Evolutionary conservation across 306 rosid species (phyloP), one percentile per base, ranked within the genome.

Genomic region (Medicago ruthenica): DNA sequence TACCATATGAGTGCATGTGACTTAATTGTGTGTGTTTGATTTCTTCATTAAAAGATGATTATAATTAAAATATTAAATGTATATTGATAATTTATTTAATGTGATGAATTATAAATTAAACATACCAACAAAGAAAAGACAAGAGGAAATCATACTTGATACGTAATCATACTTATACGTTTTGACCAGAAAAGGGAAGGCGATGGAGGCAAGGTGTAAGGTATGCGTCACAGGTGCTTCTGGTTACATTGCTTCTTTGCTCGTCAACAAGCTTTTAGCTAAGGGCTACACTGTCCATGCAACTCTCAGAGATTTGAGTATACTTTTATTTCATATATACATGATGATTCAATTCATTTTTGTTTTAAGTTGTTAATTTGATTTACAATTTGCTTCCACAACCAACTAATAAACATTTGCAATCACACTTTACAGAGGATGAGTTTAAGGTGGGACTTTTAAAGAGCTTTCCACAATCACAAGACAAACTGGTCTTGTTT

Each of bases 141-240:
- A 54, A 17, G 59, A 54, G 20, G 31, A 1, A 54, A 54, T 54
- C 13, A 54, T 54, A 21, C 0, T 17, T 16, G 24, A 53, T 53
- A 53, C 4, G 59, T n/a, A n/a, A n/a, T n/a, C n/a, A n/a, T n/a
- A n/a, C n/a, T n/a, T n/a, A n/a, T 27, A 27, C 31, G 3, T 27
- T 51, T 51, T 51, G 58, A 51, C 21, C 10, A 1, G 20, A 7
- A 17, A 51, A 51, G 12, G 4, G 18, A 51, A 51, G 58, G 62
- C 10, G 34, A 55, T 57, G 63, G 36, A 57, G 4, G 15, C n/a
- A 11, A 13, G 6, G 11, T 0, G 50, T 16, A 65, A 74, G 74
- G 96, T 88, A 6, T 83, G 96, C 48, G 89, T 90, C 6, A 88
- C 90, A 0, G 88, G 96, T 0, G 88, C 74, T 39, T 27, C 31